These are phyloP conservation scores for Pseudotsuga menziesii DNA, from an alignment of 75 land plant genomes.

Conservation along the genomic window DNA sequence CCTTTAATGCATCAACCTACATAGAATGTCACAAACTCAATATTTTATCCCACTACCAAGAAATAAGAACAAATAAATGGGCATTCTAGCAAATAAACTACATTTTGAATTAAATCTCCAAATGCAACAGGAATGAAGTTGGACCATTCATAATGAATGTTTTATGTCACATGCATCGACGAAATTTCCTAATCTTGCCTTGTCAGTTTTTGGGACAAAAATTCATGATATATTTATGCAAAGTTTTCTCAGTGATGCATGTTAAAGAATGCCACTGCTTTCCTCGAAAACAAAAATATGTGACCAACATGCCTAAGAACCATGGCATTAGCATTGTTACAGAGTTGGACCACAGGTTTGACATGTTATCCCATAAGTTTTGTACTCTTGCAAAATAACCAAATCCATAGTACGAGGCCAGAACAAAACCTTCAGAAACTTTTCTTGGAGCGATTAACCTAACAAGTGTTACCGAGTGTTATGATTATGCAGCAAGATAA, in stretches of 20 bases:
- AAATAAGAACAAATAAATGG: neutral
- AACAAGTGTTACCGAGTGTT: too few relatives aligned
- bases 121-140: neutral
- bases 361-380: too few relatives aligned
- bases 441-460: too few relatives aligned
- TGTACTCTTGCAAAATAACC: too few relatives aligned
- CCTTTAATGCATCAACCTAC: conserved; percentile 71
- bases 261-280: neutral
- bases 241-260: neutral
- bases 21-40: neutral
- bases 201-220: neutral
- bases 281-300: too few relatives aligned
- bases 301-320: too few relatives aligned
- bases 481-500: too few relatives aligned
- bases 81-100: neutral
- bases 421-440: too few relatives aligned
- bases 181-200: neutral
- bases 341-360: too few relatives aligned
- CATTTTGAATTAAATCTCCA: neutral
- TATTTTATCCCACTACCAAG: neutral
- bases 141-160: neutral
- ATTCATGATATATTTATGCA: neutral
- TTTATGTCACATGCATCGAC: neutral
- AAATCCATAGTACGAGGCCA: too few relatives aligned
- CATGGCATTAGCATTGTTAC: too few relatives aligned